A percentile compares a stretch with the other conserved stretches of the same genome.
Conservation (phyloP, 768 basidiomycete species). For the Astraeus odoratus region DNA sequence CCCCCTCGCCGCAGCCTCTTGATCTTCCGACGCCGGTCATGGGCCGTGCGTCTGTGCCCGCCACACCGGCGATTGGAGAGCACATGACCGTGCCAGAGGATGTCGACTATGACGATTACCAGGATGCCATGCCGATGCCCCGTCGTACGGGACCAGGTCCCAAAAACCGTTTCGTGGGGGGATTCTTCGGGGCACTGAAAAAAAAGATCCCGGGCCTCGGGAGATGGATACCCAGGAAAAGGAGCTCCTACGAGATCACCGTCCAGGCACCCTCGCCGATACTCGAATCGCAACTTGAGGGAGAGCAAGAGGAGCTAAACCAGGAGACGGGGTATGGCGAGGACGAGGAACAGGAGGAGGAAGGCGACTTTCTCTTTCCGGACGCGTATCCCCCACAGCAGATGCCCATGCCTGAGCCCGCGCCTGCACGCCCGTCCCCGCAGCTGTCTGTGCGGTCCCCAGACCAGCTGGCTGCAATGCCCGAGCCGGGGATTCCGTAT, state of each 20-base stretch:
- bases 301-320: background rate
- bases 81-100: constrained; percentile 22
- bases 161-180: constrained; percentile 17
- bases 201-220: constrained; percentile 22
- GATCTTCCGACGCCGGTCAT: constrained; percentile 9
- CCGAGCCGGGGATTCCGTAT: background rate
- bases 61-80: constrained; percentile 19
- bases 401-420: background rate
- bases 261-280: constrained; percentile 3
- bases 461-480: background rate
- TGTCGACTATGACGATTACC: constrained; percentile 1
- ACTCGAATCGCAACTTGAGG: background rate
- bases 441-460: background rate
- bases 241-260: constrained; percentile 4
- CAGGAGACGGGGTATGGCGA: background rate
- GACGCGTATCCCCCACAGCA: background rate
- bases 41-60: constrained; percentile 13
- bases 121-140: background rate
- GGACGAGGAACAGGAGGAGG: too few species aligned
- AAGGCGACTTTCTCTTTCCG: too few species aligned
- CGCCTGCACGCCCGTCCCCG: background rate
- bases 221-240: constrained; percentile 4
- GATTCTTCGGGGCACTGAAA: constrained; percentile 29
- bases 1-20: constrained; percentile 9
- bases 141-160: constrained; percentile 3